Base-by-base conservation (phyloP, 306 rosid genomes). In the Gynostemma pentaphyllum region DNA sequence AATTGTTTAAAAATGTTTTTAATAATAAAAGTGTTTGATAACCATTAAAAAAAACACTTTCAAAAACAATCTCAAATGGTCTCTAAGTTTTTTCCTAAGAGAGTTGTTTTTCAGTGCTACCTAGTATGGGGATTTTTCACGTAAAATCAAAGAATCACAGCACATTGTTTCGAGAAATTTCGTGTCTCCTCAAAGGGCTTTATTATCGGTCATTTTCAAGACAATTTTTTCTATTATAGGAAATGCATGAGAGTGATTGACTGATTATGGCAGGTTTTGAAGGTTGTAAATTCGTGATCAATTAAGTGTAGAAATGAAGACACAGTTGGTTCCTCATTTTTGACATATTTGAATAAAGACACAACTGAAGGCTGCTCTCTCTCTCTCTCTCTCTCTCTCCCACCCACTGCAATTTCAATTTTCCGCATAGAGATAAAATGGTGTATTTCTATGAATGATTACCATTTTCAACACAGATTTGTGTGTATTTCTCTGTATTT, bases 211-310 rank as follows among this genome's bases (percentile, higher is more conserved):
- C 59, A 52, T 52, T 52, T 52, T 52, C 11, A n/a, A 24, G 11
- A 9, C 5, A 27, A 24, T 2, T 23, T 0, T 23, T 28, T 3
- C 13, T 15, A 15, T 0, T 4, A 1, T 18, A 9, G 27, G 14
- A 52, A 12, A 12, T 51, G 36, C 13, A 52, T 57, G 45, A 57
- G 42, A 57, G 29, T 57, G 64, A 57, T 21, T 37, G 37, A 32
- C 7, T 60, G 47, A 39, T 54, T 60, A 30, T 68, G 72, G 74
- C 85, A 89, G 97, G 97, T 68, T 86, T 66, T 67, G 82, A 60
- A 60, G 48, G 65, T 19, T 60, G 65, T 60, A 60, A 37, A 19
- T 60, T 60, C 65, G 47, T 60, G 32, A 12, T 60, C 21, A 8
- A 15, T 39, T 39, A 47, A 60, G 47, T 10, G 4, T 37, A 39